These are phyloP conservation scores for Linanthus parryae DNA, from an alignment of 148 eudicot species.

Conservation along the genomic window DNA sequence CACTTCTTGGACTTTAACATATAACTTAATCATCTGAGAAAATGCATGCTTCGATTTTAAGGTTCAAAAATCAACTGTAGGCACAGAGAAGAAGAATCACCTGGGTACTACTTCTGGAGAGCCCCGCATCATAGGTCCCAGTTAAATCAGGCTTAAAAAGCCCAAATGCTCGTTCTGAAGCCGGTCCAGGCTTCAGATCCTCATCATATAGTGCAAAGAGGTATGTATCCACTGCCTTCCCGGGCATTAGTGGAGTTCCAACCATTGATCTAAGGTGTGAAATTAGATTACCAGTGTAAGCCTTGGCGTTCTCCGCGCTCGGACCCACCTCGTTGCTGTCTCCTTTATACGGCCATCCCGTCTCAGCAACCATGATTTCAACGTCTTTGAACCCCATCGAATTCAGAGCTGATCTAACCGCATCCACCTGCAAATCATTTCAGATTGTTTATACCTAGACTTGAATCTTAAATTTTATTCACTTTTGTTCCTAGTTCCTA, in stretches of 20 bases:
- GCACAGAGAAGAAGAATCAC: constrained; percentile 4
- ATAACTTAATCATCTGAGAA: too few relatives aligned
- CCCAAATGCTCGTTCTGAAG: constrained; percentile 52
- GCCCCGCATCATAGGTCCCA: constrained; percentile 37
- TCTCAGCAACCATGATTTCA: constrained; percentile 58
- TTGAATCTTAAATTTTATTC: too few relatives aligned
- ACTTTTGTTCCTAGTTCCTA: too few relatives aligned
- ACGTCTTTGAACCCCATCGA: constrained; percentile 41
- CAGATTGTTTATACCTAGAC: too few relatives aligned
- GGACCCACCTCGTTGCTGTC: constrained; percentile 49
- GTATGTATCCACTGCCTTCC: constrained; percentile 47
- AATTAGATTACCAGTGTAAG: constrained; percentile 43
- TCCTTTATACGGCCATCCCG: constrained; percentile 65
- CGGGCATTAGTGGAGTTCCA: constrained; percentile 65
- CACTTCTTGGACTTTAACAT: too few relatives aligned
- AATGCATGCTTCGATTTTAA: too few relatives aligned
- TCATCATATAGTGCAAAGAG: constrained; percentile 57
- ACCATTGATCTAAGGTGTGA: constrained; percentile 45
- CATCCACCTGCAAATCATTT: constrained; percentile 37
- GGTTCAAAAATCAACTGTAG: not conserved
- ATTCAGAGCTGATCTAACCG: constrained; percentile 45
- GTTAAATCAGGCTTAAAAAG: constrained; percentile 46
- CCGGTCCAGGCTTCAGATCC: constrained; percentile 48
- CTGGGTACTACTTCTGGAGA: constrained; percentile 38
- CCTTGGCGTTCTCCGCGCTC: constrained; percentile 54